Evolutionary conservation across 306 rosid genomes (phyloP), one percentile per base, ranked within the genome.

Genomic region (Rosa multiflora): DNA sequence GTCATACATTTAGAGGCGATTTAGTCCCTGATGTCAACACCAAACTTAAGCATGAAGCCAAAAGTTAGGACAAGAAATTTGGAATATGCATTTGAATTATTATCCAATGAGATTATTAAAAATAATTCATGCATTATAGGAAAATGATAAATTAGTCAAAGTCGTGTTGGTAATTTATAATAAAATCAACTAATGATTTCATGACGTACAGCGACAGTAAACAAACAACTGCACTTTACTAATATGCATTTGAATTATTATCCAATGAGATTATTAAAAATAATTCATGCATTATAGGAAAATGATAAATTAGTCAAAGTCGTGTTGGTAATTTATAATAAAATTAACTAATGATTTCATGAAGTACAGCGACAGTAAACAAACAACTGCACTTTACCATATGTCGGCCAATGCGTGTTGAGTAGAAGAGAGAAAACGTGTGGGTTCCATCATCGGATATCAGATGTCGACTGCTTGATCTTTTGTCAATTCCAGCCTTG

Each of bases 371-470:
- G 35, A 58, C 32, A 21, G 64, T 58, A 9, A 58, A 58, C 14
- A 58, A 58, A 3, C 15, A 21, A 5, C 21, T 21, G 64, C 13
- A 58, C 1, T n/a, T 21, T 21, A 21, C 14, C 21, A 9, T 10
- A 83, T 79, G 76, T 80, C 81, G 82, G 86, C 78, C 42, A 59
- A 73, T 10, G 80, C 75, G 74, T 37, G 23, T 48, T 42, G 73
- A 67, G 61, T 48, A 63, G 56, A 11, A 18, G 80, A 86, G 64
- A 81, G 84, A 85, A 82, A 81, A 42, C 85, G 68, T 42, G 67
- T 49, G 72, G 77, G 78, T n/a, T 40, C 78, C 56, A 21, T 32
- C 26, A 14, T 64, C n/a, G 35, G 70, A 62, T 32, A 62, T 62
- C 20, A 29, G 68, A 64, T 32, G 44, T 35, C 44, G 70, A 64